Evolutionary conservation across 2,329 filamentous ascomycete species (phyloP).

Genomic region (Paracoccidioides brasiliensis): DNA sequence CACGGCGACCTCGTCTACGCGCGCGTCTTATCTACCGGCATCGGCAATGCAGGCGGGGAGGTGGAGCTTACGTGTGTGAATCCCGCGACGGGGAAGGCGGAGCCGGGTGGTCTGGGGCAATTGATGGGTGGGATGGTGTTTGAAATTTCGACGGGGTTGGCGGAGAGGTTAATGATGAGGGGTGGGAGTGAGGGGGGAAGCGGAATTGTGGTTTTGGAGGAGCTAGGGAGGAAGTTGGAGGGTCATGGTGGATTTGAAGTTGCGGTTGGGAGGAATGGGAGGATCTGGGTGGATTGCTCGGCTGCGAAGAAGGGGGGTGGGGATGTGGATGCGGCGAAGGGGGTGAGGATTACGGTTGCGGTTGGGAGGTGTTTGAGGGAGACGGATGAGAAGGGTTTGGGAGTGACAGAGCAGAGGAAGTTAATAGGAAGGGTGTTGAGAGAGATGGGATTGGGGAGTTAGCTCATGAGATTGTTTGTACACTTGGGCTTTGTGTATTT

Average conservation of each 20-base stretch:
- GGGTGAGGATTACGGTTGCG: slow-evolving; percentile 54
- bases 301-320: slow-evolving; percentile 24
- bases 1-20: slow-evolving; percentile 77
- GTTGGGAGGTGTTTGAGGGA: slow-evolving; percentile 68
- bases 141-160: slow-evolving; percentile 63
- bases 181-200: slow-evolving; percentile 28
- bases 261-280: slow-evolving; percentile 83
- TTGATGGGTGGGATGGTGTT: slow-evolving; percentile 80
- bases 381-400: slow-evolving; percentile 52
- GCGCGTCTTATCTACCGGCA: slow-evolving; percentile 61
- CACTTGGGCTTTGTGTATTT: background rate
- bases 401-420: slow-evolving; percentile 33
- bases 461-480: background rate
- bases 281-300: slow-evolving; percentile 73
- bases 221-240: slow-evolving; percentile 61
- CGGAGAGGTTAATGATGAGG: slow-evolving; percentile 57
- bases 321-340: slow-evolving; percentile 32
- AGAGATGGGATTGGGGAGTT: slow-evolving; percentile 20
- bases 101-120: slow-evolving; percentile 75
- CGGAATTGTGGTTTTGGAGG: slow-evolving; percentile 61
- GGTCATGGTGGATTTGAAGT: slow-evolving; percentile 63
- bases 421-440: slow-evolving; percentile 31
- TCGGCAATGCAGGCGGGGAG: slow-evolving; percentile 65
- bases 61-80: slow-evolving; percentile 85
- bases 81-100: slow-evolving; percentile 70